Evolutionary conservation across 2,329 filamentous ascomycete genomes (phyloP).

Genomic region (Botrytis aclada): DNA sequence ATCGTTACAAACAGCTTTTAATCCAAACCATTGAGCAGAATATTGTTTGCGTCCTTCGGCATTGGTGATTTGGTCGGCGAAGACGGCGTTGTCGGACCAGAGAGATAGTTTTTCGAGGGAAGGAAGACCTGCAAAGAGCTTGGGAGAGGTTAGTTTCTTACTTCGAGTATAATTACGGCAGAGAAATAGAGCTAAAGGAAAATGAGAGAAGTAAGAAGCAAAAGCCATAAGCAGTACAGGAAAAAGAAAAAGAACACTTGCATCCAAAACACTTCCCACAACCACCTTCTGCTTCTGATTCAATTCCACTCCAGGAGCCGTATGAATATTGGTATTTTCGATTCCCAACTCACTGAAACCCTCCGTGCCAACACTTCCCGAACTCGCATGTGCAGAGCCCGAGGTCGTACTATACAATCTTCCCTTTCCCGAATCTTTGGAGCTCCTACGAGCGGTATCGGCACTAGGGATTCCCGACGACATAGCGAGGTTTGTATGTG

Average conservation of each 20-base stretch:
- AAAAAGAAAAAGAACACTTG: slow-evolving; percentile 24
- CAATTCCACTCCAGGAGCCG: slow-evolving; percentile 50
- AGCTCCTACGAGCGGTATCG: neutral
- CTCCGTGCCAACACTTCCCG: neutral
- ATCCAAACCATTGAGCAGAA: slow-evolving; percentile 54
- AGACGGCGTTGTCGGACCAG: slow-evolving; percentile 56
- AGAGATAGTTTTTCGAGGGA: slow-evolving; percentile 57
- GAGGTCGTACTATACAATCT: neutral
- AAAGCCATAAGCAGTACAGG: too few relatives aligned
- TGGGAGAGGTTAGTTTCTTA: neutral
- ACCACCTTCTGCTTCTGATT: slow-evolving; percentile 50
- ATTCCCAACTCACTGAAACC: slow-evolving; percentile 39
- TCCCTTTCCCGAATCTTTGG: neutral
- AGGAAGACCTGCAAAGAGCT: slow-evolving; percentile 59
- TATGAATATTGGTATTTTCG: slow-evolving; percentile 53
- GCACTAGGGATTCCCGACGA: neutral
- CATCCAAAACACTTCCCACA: slow-evolving; percentile 57
- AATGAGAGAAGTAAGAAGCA: neutral
- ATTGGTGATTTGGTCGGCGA: slow-evolving; percentile 57
- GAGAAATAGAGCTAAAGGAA: too few relatives aligned
- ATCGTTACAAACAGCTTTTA: slow-evolving; percentile 55
- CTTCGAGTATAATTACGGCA: too few relatives aligned
- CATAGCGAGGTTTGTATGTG: neutral
- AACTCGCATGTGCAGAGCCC: neutral
- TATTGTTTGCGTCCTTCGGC: slow-evolving; percentile 53